phyloP scores from a whole-genome alignment of 495 filamentous ascomycete species.

The Penicillium argentinense region DNA sequence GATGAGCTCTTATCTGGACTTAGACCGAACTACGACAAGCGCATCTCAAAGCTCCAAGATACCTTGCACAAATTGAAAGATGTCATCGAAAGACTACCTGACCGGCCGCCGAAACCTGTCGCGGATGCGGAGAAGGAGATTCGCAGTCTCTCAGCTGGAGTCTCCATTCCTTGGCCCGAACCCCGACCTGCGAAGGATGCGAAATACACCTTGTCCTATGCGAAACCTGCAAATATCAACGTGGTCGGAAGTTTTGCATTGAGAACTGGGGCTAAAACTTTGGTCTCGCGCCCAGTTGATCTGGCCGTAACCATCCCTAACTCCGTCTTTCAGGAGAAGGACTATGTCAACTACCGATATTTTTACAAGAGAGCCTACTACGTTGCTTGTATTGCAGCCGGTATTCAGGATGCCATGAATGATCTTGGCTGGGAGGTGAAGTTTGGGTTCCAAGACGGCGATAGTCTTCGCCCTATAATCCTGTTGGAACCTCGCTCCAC shows the following conservation, averaged over 20 bases:
- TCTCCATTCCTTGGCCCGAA: slow-evolving; percentile 77
- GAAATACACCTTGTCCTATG: slow-evolving; percentile 78
- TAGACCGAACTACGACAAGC: slow-evolving; percentile 65
- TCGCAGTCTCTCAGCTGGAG: slow-evolving; percentile 59
- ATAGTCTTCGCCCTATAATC: slow-evolving; percentile 73
- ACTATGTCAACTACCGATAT: slow-evolving; percentile 89
- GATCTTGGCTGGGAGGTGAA: slow-evolving; percentile 53
- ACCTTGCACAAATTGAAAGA: slow-evolving; percentile 70
- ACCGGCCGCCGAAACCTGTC: slow-evolving; percentile 55
- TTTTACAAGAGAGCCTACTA: slow-evolving; percentile 96
- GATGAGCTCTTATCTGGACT: slow-evolving; percentile 77
- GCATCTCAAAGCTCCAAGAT: slow-evolving; percentile 62
- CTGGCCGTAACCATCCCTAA: slow-evolving; percentile 82
- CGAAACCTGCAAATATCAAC: slow-evolving; percentile 74
- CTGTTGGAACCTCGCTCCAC: slow-evolving; percentile 45
- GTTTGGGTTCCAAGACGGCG: slow-evolving; percentile 73
- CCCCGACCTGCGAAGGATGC: slow-evolving; percentile 69
- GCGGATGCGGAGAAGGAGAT: slow-evolving; percentile 65
- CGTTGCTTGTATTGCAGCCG: slow-evolving; percentile 72
- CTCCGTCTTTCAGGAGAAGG: slow-evolving; percentile 84
- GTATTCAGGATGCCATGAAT: slow-evolving; percentile 55
- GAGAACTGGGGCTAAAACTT: slow-evolving; percentile 65
- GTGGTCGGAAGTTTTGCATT: slow-evolving; percentile 85
- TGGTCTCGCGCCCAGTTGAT: slow-evolving; percentile 63
- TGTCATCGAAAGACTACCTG: slow-evolving; percentile 70